Conservation (phyloP, 2,329 filamentous ascomycete species). For the Pseudogymnoascus sp. region DNA sequence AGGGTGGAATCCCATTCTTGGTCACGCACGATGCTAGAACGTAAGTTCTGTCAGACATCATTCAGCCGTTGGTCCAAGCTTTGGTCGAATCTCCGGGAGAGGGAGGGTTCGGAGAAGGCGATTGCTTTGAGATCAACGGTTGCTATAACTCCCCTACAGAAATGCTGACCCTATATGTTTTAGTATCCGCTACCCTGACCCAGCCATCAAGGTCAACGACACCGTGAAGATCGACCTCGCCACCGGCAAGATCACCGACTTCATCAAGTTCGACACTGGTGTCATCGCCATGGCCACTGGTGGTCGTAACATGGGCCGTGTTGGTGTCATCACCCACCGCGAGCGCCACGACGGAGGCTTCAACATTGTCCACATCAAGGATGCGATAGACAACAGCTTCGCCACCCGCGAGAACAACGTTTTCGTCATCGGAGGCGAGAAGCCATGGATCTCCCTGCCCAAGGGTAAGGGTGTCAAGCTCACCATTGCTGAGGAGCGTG, state of each 20-base stretch:
- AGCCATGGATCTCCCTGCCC: slow-evolving; percentile 98
- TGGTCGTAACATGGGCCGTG: slow-evolving; percentile 99
- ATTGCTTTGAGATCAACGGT: slow-evolving; percentile 26
- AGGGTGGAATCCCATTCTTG: slow-evolving; percentile 99
- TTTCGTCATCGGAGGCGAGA: slow-evolving; percentile 96
- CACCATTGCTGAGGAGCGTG: slow-evolving; percentile 96
- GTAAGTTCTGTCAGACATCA: slow-evolving; percentile 97
- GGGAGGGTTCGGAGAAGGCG: slow-evolving; percentile 6
- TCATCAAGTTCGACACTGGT: slow-evolving; percentile 97
- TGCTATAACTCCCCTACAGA: slow-evolving; percentile 23
- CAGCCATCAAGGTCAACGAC: slow-evolving; percentile 98
- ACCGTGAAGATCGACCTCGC: slow-evolving; percentile 97
- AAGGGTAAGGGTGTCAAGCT: slow-evolving; percentile 99
- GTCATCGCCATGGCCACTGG: slow-evolving; percentile 97
- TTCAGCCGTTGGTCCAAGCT: slow-evolving; percentile 99
- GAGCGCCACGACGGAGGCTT: slow-evolving; percentile 99
- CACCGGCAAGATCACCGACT: slow-evolving; percentile 97
- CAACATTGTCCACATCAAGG: slow-evolving; percentile 99
- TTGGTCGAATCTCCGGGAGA: slow-evolving; percentile 52
- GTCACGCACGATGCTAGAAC: slow-evolving; percentile 99
- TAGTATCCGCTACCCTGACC: slow-evolving; percentile 99
- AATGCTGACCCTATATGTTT: slow-evolving; percentile 25
- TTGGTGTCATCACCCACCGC: slow-evolving; percentile 99
- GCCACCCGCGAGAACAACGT: slow-evolving; percentile 99
- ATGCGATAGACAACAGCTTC: slow-evolving; percentile 99